Conservation (phyloP, 2,329 filamentous ascomycete species). For the Sclerotinia nivalis region DNA sequence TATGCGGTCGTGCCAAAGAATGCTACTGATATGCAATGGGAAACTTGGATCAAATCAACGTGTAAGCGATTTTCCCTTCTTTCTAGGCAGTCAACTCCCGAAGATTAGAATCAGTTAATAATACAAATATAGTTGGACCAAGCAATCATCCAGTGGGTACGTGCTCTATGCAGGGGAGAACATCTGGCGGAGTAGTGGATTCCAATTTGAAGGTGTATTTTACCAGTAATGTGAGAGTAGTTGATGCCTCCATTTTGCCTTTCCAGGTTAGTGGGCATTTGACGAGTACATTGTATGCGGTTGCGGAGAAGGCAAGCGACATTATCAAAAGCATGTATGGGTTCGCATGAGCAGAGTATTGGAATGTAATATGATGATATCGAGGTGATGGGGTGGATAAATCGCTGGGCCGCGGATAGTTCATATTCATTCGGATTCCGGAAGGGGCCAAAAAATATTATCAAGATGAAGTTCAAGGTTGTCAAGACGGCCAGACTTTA, state of each 20-base stretch:
- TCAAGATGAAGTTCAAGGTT: too few species aligned
- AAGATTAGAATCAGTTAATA: neutral
- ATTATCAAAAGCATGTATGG: constrained; percentile 23
- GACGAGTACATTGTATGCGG: constrained; percentile 29
- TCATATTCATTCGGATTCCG: neutral
- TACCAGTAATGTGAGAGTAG: constrained; percentile 29
- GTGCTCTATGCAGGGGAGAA: constrained; percentile 30
- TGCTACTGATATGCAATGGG: constrained; percentile 27
- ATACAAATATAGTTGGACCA: constrained; percentile 1
- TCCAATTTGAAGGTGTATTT: constrained; percentile 30
- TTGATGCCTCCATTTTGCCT: constrained; percentile 32
- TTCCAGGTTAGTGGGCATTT: constrained; percentile 30
- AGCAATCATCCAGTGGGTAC: constrained; percentile 31
- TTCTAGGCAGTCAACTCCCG: neutral
- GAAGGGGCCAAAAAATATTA: neutral
- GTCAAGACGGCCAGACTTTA: neutral
- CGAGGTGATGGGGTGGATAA: neutral
- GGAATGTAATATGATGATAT: neutral
- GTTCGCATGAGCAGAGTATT: neutral
- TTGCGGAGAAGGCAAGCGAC: constrained; percentile 31
- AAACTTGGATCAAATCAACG: constrained; percentile 21
- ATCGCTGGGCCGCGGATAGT: neutral
- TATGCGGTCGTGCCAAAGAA: constrained; percentile 20
- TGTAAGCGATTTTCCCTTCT: constrained; percentile 20
- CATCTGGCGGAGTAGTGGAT: constrained; percentile 32